Percentiles rank a stretch among this genome's conserved stretches.
These are phyloP conservation scores for Suillus spraguei DNA, from an alignment of 768 basidiomycete genomes.

Conservation along the genomic window DNA sequence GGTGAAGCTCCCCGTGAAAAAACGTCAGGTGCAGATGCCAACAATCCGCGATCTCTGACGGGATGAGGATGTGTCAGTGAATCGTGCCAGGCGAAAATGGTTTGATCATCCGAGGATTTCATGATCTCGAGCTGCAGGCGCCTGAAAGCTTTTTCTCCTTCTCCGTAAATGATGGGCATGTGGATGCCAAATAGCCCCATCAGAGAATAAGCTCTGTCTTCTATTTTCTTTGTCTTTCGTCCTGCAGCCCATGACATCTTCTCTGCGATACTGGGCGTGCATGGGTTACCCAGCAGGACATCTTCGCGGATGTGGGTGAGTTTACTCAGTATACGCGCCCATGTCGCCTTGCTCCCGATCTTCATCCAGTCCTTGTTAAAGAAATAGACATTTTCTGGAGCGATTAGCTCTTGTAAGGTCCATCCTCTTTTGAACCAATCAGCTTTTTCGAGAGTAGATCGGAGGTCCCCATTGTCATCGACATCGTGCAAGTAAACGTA, in stretches of 20 bases:
- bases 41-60: constrained; percentile 5
- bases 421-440: constrained; percentile 24
- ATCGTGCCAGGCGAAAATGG: constrained; percentile 17
- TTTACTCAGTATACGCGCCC: background rate
- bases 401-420: constrained; percentile 19
- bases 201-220: constrained; percentile 32
- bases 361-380: constrained; percentile 18
- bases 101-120: constrained; percentile 15
- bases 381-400: constrained; percentile 19
- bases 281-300: constrained; percentile 7
- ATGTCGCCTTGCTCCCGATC: constrained; percentile 12
- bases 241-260: constrained; percentile 32
- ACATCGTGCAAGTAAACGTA: constrained; percentile 20
- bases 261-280: constrained; percentile 18
- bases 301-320: constrained; percentile 14
- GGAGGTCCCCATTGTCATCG: background rate
- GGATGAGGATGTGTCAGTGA: background rate
- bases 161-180: constrained; percentile 23
- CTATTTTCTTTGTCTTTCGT: constrained; percentile 31
- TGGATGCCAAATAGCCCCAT: constrained; percentile 22
- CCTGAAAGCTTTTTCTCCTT: constrained; percentile 20
- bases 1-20: background rate
- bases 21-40: constrained; percentile 12
- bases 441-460: constrained; percentile 1
- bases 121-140: constrained; percentile 20